These are phyloP conservation scores for Talaromyces albobiverticillius DNA, from an alignment of 2,329 filamentous ascomycete species.

Conservation along the genomic window DNA sequence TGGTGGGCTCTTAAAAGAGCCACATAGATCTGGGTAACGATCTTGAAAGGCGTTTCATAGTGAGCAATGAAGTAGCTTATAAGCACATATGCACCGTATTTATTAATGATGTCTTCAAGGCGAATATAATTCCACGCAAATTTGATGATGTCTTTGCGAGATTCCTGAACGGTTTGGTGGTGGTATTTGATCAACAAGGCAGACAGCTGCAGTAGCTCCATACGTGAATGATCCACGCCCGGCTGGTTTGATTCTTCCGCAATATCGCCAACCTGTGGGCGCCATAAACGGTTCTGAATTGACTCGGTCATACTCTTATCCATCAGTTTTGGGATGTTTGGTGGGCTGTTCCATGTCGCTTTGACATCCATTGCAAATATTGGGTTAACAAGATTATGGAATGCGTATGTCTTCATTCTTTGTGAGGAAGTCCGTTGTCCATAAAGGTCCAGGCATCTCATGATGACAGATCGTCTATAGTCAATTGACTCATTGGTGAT, in stretches of 20 bases:
- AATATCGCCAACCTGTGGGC: slow-evolving; percentile 75
- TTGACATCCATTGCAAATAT: slow-evolving; percentile 96
- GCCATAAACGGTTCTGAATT: slow-evolving; percentile 92
- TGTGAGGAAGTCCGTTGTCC: slow-evolving; percentile 74
- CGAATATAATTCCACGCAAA: slow-evolving; percentile 99
- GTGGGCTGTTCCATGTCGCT: slow-evolving; percentile 65
- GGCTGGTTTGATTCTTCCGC: slow-evolving; percentile 79
- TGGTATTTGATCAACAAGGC: slow-evolving; percentile 96
- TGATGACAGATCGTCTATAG: slow-evolving; percentile 77
- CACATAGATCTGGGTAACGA: slow-evolving; percentile 91
- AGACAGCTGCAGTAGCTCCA: slow-evolving; percentile 93
- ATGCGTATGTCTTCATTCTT: slow-evolving; percentile 86
- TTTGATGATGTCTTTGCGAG: slow-evolving; percentile 96
- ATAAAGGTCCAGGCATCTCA: slow-evolving; percentile 85
- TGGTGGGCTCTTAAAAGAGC: slow-evolving; percentile 89
- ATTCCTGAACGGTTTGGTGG: slow-evolving; percentile 79
- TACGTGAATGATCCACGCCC: slow-evolving; percentile 90
- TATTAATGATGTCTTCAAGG: slow-evolving; percentile 98
- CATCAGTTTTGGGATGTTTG: slow-evolving; percentile 68
- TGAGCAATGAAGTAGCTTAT: slow-evolving; percentile 97
- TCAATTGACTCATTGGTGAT: slow-evolving; percentile 82
- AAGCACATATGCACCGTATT: slow-evolving; percentile 94
- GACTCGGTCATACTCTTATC: slow-evolving; percentile 84
- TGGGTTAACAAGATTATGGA: slow-evolving; percentile 90
- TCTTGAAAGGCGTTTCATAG: slow-evolving; percentile 94